Conservation (phyloP, 129 eudicot species). For the Deinandra increscens region DNA sequence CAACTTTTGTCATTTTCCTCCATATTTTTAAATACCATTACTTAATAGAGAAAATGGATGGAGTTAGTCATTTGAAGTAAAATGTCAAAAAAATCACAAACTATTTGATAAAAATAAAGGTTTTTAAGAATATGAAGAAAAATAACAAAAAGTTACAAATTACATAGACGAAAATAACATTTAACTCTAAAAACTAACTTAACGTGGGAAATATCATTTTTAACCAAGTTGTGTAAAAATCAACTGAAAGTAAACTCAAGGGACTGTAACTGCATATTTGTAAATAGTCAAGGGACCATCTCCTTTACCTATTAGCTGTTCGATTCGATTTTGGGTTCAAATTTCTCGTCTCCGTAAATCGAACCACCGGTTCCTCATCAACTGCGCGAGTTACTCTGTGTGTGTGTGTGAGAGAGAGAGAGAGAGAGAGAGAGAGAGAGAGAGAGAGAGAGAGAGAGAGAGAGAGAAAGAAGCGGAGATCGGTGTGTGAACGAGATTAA, state of each 20-base stretch:
- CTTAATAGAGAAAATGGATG: no score
- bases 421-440: constrained; percentile 27
- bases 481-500: constrained; percentile 20
- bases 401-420: constrained; percentile 9
- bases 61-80: no score
- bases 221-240: no score
- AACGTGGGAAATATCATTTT: no score
- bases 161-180: no score
- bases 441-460: constrained; percentile 20
- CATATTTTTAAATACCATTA: no score
- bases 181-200: no score
- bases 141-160: no score
- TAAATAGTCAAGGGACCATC: constrained; percentile 15
- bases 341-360: constrained; percentile 8
- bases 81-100: no score
- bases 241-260: background rate
- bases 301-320: background rate
- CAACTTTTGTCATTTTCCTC: no score
- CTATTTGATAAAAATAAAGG: no score
- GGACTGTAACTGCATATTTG: background rate
- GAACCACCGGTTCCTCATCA: constrained; percentile 23
- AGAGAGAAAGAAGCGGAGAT: constrained; percentile 27
- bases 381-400: constrained; percentile 12
- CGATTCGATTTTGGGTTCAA: constrained; percentile 29
- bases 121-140: no score